These are phyloP conservation scores for Phytophthora agathidicida DNA, from an alignment of 352 stramenopile genomes.

Conservation along the genomic window DNA sequence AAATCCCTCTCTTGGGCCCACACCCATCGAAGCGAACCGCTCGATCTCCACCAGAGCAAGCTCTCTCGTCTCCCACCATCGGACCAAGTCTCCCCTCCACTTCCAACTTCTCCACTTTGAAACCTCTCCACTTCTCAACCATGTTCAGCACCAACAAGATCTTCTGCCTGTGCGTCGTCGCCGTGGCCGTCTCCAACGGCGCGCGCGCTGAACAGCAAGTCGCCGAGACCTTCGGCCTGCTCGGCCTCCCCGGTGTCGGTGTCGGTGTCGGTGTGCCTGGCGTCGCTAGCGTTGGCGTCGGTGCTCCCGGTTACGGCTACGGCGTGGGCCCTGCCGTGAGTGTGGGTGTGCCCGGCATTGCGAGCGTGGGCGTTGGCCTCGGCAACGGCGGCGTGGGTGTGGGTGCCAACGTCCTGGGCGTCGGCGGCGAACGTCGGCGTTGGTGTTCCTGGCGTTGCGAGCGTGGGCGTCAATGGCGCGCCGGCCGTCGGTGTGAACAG, in stretches of 20 bases:
- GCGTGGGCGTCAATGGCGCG: slow-evolving; percentile 1
- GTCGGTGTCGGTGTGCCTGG: slow-evolving; percentile 10
- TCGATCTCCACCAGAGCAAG: slow-evolving; percentile 7
- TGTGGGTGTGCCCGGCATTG: slow-evolving; percentile 1
- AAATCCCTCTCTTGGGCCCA: slow-evolving; percentile 3
- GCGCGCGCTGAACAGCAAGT: slow-evolving; percentile 1
- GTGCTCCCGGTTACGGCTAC: slow-evolving; percentile 3
- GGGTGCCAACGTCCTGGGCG: neutral
- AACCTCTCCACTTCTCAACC: no score
- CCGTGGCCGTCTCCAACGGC: neutral
- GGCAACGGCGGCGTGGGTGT: no score
- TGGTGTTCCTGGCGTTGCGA: neutral
- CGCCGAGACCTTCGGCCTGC: slow-evolving; percentile 8
- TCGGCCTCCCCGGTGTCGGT: slow-evolving; percentile 1
- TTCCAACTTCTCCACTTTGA: no score
- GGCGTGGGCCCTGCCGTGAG: neutral
- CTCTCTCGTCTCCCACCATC: no score
- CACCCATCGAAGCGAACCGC: slow-evolving; percentile 4
- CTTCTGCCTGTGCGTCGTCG: slow-evolving; percentile 6
- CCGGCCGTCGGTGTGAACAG: no score
- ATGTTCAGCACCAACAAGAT: slow-evolving; percentile 20
- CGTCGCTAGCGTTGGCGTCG: slow-evolving; percentile 5
- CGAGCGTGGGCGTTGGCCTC: neutral
- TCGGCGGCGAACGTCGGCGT: slow-evolving; percentile 2
- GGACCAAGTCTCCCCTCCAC: neutral